Evolutionary conservation across 2,329 filamentous ascomycete genomes (phyloP).

Genomic region (Colletotrichum lentis): DNA sequence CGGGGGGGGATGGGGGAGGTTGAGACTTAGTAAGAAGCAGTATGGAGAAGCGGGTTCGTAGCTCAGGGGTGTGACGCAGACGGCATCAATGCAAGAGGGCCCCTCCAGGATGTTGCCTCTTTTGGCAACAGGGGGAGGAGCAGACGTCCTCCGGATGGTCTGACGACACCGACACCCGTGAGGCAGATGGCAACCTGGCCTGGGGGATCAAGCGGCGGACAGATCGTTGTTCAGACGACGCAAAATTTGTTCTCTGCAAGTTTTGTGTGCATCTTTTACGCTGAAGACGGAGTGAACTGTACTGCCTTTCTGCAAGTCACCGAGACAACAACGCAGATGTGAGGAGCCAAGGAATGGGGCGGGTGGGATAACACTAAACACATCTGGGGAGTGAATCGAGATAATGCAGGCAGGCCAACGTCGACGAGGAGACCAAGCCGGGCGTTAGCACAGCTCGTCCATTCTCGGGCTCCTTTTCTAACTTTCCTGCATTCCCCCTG

Average conservation of each 20-base stretch:
- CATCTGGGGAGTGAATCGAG: no score
- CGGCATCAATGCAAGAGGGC: conserved; percentile 33
- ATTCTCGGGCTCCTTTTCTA: background rate
- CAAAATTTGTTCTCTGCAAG: conserved; percentile 4
- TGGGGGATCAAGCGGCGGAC: background rate
- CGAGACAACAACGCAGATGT: background rate
- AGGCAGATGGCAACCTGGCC: conserved; percentile 5
- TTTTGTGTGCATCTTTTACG: background rate
- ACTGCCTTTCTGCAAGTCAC: background rate
- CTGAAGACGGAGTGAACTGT: background rate
- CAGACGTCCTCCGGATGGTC: conserved; percentile 6
- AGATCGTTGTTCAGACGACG: conserved; percentile 33
- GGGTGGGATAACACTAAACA: background rate
- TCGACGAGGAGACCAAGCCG: conserved; percentile 1
- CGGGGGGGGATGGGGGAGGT: no score
- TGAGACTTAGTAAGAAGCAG: conserved; percentile 12
- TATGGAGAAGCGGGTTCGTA: conserved; percentile 24
- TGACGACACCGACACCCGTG: conserved; percentile 8
- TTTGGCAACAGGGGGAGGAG: conserved; percentile 11
- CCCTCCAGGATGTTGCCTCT: conserved; percentile 20
- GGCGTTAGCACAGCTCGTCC: background rate
- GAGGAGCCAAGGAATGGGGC: background rate
- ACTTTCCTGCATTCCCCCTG: background rate
- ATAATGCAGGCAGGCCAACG: background rate
- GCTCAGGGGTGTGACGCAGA: conserved; percentile 30